Evolutionary conservation across 768 basidiomycete species (phyloP).

Genomic region (Lactarius hatsudake): DNA sequence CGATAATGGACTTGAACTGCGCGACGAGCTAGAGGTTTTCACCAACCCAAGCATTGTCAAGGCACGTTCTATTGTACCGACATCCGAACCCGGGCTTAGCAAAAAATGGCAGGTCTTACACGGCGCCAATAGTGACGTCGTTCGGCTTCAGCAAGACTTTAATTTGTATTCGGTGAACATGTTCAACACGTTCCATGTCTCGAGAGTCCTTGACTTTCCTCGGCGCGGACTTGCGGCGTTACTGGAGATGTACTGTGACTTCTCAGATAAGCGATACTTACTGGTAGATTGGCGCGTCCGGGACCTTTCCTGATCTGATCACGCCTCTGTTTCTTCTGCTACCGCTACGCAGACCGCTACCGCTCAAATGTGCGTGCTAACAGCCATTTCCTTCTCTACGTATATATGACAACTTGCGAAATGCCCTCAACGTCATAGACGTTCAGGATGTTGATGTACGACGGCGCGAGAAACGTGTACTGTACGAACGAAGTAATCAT

Average conservation of each 20-base stretch:
- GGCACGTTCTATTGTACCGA: constrained; percentile 41
- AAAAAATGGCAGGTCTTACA: constrained; percentile 69
- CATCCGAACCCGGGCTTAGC: neutral
- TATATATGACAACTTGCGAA: constrained; percentile 90
- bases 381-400: constrained; percentile 90
- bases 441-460: too few species aligned
- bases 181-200: constrained; percentile 98
- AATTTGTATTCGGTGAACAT: constrained; percentile 90
- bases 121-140: constrained; percentile 89
- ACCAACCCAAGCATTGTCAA: constrained; percentile 84
- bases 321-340: neutral
- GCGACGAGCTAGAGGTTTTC: constrained; percentile 79
- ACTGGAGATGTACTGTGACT: constrained; percentile 86
- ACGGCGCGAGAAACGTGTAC: too few species aligned
- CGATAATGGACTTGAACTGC: constrained; percentile 77
- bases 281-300: constrained; percentile 45
- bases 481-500: too few species aligned
- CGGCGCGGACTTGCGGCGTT: constrained; percentile 81
- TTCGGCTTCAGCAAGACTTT: constrained; percentile 97
- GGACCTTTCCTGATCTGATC: constrained; percentile 36
- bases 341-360: constrained; percentile 53
- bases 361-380: constrained; percentile 89
- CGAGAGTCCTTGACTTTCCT: constrained; percentile 81
- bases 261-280: constrained; percentile 95
- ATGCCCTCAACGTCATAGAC: constrained; percentile 49